These are phyloP conservation scores for Berberis vulgaris DNA, from an alignment of 164 flowering plant species.

Conservation along the genomic window DNA sequence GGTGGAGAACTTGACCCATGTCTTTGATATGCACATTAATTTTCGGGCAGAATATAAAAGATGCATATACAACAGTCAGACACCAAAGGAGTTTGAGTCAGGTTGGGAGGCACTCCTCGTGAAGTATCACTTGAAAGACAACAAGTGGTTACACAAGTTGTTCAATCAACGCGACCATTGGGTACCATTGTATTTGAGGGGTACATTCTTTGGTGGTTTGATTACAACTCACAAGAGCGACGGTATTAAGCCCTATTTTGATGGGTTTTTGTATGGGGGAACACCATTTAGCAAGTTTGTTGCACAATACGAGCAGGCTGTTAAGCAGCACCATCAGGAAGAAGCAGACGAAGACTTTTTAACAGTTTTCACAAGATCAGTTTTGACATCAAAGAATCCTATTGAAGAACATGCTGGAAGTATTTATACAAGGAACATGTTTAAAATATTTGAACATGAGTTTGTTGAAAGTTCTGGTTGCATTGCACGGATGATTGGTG, in stretches of 20 bases:
- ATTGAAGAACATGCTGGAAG: constrained; percentile 17
- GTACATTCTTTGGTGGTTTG: constrained; percentile 32
- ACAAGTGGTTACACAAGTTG: constrained; percentile 28
- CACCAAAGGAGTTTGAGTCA: constrained; percentile 16
- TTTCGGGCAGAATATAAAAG: constrained; percentile 13
- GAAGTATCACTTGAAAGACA: constrained; percentile 24
- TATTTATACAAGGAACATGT: constrained; percentile 15
- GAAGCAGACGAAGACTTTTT: constrained; percentile 14
- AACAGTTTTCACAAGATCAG: constrained; percentile 12
- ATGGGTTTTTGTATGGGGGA: constrained; percentile 23
- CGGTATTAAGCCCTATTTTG: constrained; percentile 24
- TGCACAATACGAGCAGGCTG: constrained; percentile 8
- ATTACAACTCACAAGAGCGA: constrained; percentile 17
- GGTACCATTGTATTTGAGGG: constrained; percentile 27
- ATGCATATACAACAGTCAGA: constrained; percentile 10
- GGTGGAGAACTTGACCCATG: constrained; percentile 6
- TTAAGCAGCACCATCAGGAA: constrained; percentile 10
- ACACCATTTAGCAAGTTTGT: constrained; percentile 25
- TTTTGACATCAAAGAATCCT: constrained; percentile 12
- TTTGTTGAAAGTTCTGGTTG: constrained; percentile 13
- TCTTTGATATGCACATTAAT: constrained; percentile 9
- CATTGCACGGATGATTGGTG: constrained; percentile 4
- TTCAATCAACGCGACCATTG: constrained; percentile 26
- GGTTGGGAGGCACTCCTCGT: constrained; percentile 24
- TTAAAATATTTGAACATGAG: constrained; percentile 10